Evolutionary conservation across 257 asterid species (phyloP).

Genomic region (Linderniella brevidens): DNA sequence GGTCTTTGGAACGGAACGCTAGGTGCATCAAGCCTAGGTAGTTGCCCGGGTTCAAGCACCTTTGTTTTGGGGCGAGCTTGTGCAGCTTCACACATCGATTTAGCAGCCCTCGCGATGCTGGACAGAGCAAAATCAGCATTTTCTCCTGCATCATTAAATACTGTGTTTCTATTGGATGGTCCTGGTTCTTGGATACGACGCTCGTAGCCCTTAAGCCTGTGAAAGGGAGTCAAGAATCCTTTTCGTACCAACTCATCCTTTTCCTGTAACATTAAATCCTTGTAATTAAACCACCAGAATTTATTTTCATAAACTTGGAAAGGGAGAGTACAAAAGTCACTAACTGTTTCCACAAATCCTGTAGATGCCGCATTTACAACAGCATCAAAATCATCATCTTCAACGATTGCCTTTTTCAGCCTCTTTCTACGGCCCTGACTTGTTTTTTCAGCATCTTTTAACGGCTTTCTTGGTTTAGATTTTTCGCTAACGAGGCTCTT

Average conservation of each 20-base stretch:
- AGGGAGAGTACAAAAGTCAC: constrained; percentile 18
- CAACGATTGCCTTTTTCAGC: constrained; percentile 37
- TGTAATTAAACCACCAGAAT: constrained; percentile 11
- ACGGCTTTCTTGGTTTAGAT: constrained; percentile 24
- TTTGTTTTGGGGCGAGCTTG: constrained; percentile 71
- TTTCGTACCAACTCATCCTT: constrained; percentile 89
- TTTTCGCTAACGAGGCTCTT: constrained; percentile 46
- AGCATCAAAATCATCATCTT: constrained; percentile 81
- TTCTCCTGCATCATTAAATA: constrained; percentile 17
- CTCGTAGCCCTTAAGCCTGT: constrained; percentile 87
- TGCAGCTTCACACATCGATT: constrained; percentile 60
- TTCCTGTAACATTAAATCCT: constrained; percentile 44
- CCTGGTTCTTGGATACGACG: constrained; percentile 69
- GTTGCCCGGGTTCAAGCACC: constrained; percentile 54
- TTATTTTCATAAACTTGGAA: constrained; percentile 5
- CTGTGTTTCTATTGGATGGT: constrained; percentile 27
- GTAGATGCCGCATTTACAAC: constrained; percentile 73
- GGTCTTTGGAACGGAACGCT: constrained; percentile 58
- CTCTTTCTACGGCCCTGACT: constrained; percentile 31
- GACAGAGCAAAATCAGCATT: constrained; percentile 38
- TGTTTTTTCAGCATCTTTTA: constrained; percentile 24
- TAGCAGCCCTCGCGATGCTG: constrained; percentile 61
- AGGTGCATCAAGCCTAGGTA: constrained; percentile 83
- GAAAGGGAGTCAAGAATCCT: constrained; percentile 90
- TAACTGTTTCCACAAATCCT: constrained; percentile 91